Percentiles rank a stretch among this genome's conserved stretches.
Evolutionary conservation across 768 basidiomycete species (phyloP).

Genomic region (Boletus rubroflammeus): DNA sequence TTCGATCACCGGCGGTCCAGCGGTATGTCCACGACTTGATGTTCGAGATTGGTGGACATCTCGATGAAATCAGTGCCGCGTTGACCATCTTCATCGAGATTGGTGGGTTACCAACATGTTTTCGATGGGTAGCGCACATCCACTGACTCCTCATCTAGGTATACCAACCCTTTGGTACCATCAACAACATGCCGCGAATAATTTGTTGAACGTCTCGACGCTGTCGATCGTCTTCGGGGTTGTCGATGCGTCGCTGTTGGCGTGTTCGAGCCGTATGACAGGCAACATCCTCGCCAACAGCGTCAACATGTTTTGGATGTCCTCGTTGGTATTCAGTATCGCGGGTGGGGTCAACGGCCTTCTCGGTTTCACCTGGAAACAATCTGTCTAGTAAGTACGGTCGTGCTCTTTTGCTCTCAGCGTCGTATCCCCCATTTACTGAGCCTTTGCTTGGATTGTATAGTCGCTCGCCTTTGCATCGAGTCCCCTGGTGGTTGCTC

Average conservation of each 20-base stretch:
- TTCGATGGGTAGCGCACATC: not conserved
- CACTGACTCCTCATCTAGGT: slow-evolving; percentile 27
- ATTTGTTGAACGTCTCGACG: slow-evolving; percentile 48
- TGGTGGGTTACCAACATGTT: slow-evolving; percentile 30
- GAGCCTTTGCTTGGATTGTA: not conserved
- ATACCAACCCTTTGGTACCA: slow-evolving; percentile 52
- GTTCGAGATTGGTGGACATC: slow-evolving; percentile 47
- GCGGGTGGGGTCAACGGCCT: slow-evolving; percentile 50
- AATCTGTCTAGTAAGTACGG: slow-evolving; percentile 46
- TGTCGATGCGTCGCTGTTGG: slow-evolving; percentile 49
- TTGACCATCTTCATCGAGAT: slow-evolving; percentile 50
- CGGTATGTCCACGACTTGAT: slow-evolving; percentile 48
- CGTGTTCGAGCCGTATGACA: slow-evolving; percentile 36
- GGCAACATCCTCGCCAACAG: slow-evolving; percentile 32
- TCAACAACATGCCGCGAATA: slow-evolving; percentile 45
- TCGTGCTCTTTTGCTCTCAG: not conserved
- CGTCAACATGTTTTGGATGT: slow-evolving; percentile 54
- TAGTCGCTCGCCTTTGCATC: slow-evolving; percentile 47
- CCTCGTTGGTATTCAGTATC: slow-evolving; percentile 50
- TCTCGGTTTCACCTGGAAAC: slow-evolving; percentile 51
- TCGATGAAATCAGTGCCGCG: slow-evolving; percentile 46
- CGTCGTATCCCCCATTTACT: not conserved
- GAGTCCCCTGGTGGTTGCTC: slow-evolving; percentile 53
- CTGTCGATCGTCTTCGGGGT: slow-evolving; percentile 52
- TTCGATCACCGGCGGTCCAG: slow-evolving; percentile 47